Evolutionary conservation across 2,329 filamentous ascomycete genomes (phyloP), one percentile per base, ranked within the genome.

Genomic region (Sarocladiaceae sp.): DNA sequence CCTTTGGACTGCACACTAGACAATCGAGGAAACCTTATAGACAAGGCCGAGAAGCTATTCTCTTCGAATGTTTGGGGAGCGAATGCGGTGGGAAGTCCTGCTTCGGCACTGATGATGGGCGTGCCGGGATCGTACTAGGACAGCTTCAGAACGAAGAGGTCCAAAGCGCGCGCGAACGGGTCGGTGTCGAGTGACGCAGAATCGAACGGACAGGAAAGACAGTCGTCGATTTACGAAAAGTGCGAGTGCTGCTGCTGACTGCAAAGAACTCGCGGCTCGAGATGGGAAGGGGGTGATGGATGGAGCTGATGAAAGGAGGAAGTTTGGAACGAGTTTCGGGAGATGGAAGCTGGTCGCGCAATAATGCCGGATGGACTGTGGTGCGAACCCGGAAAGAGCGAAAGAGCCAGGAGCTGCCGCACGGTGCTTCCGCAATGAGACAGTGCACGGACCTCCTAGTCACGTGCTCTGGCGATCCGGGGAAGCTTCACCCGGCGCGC

Each of bases 1-100:
- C 66, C 68, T 67, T 62, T 57, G 15, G 20, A 50, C 29, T 31
- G 28, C 47, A n/a, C 47, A 36, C 29, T 37, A 15, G 47, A 26
- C 47, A 37, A 28, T 26, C 28, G 22, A 48, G 33, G 33, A 17
- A 15, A 33, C 44, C 44, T n/a, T 12, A 17, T 31, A 20, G n/a
- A 33, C 44, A 48, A 33, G 44, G 10, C 33, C 44, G 44, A 33
- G n/a, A 12, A 33, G 28, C n/a, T 33, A 11, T 48, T 29, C 28
- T 33, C 44, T 17, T 33, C 28, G 44, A 33, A 10, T n/a, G 22
- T 11, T 13, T 11, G 10, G 5, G 26, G 28, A 20, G 44, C 4
- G 22, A 17, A n/a, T n/a, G n/a, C 11, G 10, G 44, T 6, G 23
- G 13, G 44, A 48, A 48, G 44, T 48, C 44, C 44, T 48, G 44